Conservation (phyloP, 1,284 basidiomycete genomes). For the Blastosporella zonata region DNA sequence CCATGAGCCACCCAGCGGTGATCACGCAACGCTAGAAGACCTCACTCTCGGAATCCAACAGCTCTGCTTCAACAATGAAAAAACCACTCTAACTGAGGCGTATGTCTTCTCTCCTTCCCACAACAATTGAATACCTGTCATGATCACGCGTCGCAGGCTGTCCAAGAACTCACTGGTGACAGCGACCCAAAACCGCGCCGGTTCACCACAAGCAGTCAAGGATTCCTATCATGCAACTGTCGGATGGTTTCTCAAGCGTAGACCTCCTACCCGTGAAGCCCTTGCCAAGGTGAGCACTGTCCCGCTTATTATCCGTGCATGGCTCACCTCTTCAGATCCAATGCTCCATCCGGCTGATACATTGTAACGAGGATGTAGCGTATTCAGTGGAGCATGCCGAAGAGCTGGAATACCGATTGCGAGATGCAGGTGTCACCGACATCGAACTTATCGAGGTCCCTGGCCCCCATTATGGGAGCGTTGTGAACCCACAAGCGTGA, state of each 20-base stretch:
- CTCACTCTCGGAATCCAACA: constrained; percentile 32
- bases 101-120: constrained; percentile 20
- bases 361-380: constrained; percentile 31
- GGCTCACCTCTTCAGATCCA: constrained; percentile 22
- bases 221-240: constrained; percentile 29
- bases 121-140: background rate
- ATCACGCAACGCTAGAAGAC: constrained; percentile 26
- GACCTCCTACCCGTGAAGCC: constrained; percentile 23
- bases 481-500: constrained; percentile 28
- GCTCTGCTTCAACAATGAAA: constrained; percentile 33
- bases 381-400: constrained; percentile 26
- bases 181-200: constrained; percentile 27
- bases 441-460: constrained; percentile 24
- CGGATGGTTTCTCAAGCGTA: constrained; percentile 34
- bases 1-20: constrained; percentile 10
- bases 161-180: constrained; percentile 21
- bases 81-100: constrained; percentile 29
- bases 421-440: constrained; percentile 20
- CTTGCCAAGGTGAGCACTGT: constrained; percentile 24
- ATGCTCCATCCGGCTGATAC: constrained; percentile 30
- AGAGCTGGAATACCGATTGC: constrained; percentile 21
- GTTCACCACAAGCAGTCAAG: constrained; percentile 25
- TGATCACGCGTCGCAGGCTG: constrained; percentile 21
- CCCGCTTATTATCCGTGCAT: background rate
- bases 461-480: constrained; percentile 30